Base-by-base conservation (phyloP, 2,329 filamentous ascomycete genomes). In the Ophiosphaerella narmari region DNA sequence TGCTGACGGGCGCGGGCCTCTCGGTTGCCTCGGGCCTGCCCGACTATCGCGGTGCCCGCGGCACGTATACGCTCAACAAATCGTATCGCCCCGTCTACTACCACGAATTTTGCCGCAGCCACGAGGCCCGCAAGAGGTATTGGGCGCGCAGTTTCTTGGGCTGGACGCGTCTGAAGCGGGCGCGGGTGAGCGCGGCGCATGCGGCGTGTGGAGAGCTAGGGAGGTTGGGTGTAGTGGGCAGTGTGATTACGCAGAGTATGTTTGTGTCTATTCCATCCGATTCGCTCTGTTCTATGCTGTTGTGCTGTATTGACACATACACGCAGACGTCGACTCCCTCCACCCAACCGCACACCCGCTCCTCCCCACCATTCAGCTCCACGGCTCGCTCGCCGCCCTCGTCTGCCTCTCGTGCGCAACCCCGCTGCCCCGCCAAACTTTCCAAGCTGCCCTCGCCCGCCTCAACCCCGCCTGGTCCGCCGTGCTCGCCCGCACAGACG, bases 101-200 rank as follows among this genome's bases (percentile, higher is more conserved):
- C 73, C 86, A 91, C 72, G 94, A 99, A 71, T 99, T 97, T 67
- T 74, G 91, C 37, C 77, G 81, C 39, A 89, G 79, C 57, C 93
- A 97, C 74, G 90, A 92, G 71, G 86, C 89, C 11, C 81, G 94
- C 58, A 94, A 97, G 74, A 80, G 94, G 54, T 99, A 99, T 72
- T 99, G 94, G 94, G 93, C 94, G 1, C 80, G 94, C 41, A 96
- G 90, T 68, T 99, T 96, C 72, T 77, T 99, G 16, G 94, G 94
- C 33, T 97, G 92, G 92, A 86, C 90, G 4, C 91, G 85, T 38
- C 77, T 97, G 59, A 78, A 88, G 66, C 87, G 85, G 54, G 90
- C 91, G n/a, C 78, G 77, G 50, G 92, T 93, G 11, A 97, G 97
- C 67, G 76, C 78, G 3, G 86, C 86, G 2, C 94, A 99, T 75